Evolutionary conservation across 2,329 filamentous ascomycete genomes (phyloP).

Genomic region (Fusarium neocosmosporiellum): DNA sequence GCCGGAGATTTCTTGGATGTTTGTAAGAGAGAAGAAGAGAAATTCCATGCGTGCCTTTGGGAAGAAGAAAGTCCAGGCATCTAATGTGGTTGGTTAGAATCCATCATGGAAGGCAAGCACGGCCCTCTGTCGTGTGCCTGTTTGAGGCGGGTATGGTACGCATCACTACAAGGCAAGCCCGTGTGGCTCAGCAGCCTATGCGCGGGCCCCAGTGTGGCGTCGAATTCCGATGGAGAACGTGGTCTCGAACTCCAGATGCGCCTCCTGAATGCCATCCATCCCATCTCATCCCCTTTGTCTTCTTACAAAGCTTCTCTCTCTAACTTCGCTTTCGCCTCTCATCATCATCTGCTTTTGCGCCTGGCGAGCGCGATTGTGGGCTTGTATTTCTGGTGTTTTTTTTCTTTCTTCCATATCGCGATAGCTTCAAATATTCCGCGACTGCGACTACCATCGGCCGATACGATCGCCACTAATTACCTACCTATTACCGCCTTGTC

Average conservation of each 20-base stretch:
- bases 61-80: not conserved
- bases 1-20: not conserved
- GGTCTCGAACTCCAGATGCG: conserved; percentile 35
- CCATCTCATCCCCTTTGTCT: conserved; percentile 18
- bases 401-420: conserved; percentile 17
- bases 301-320: conserved; percentile 12
- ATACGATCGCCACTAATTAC: conserved; percentile 33
- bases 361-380: conserved; percentile 33
- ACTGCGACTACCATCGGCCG: conserved; percentile 10
- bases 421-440: conserved; percentile 19
- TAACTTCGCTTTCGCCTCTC: conserved; percentile 23
- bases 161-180: conserved; percentile 9
- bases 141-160: not conserved
- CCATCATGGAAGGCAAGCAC: not conserved
- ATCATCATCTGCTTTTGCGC: conserved; percentile 27
- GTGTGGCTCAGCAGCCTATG: conserved; percentile 30
- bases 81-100: not conserved
- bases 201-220: conserved; percentile 26
- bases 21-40: not conserved
- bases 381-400: conserved; percentile 22
- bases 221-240: conserved; percentile 33
- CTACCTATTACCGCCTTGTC: conserved; percentile 14
- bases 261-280: conserved; percentile 34
- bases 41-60: not conserved
- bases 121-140: not conserved